These are phyloP conservation scores for Polychytrium aggregatum DNA, from an alignment of 192 early-diverging fungal genomes.

Conservation along the genomic window DNA sequence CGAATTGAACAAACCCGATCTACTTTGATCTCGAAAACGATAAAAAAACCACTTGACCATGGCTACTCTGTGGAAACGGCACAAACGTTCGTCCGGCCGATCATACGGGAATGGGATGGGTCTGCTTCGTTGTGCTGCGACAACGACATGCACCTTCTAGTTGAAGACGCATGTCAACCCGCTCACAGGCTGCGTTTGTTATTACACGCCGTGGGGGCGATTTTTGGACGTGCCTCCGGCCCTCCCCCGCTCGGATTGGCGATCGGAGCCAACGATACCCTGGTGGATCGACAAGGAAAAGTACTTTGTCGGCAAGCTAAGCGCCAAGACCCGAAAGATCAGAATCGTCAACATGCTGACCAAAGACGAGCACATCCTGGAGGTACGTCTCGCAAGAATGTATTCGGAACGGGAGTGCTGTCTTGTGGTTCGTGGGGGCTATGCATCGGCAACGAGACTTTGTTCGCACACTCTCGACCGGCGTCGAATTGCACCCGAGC, in stretches of 20 bases:
- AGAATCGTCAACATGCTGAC: constrained; percentile 45
- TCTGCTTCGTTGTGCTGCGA: too few relatives aligned
- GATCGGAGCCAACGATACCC: constrained; percentile 9
- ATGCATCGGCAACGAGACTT: neutral
- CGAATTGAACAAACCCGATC: too few relatives aligned
- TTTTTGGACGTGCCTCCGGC: constrained; percentile 38
- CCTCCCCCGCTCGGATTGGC: constrained; percentile 31
- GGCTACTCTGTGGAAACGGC: too few relatives aligned
- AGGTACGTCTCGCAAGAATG: too few relatives aligned
- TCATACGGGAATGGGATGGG: too few relatives aligned
- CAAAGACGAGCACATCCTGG: constrained; percentile 38
- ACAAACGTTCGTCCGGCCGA: too few relatives aligned
- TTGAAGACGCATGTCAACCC: constrained; percentile 36
- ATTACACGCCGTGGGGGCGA: constrained; percentile 39
- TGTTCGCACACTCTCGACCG: too few relatives aligned
- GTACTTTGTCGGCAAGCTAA: constrained; percentile 39
- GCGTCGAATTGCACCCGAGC: too few relatives aligned
- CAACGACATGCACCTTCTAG: constrained; percentile 7
- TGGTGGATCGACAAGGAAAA: constrained; percentile 41
- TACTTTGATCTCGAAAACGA: too few relatives aligned
- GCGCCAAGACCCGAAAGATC: constrained; percentile 33
- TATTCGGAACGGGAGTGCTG: too few relatives aligned
- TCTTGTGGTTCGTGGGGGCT: too few relatives aligned
- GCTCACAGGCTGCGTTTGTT: constrained; percentile 21
- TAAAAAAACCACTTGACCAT: too few relatives aligned